Percentiles rank a stretch among this genome's conserved stretches.
phyloP scores from a whole-genome alignment of 768 basidiomycete genomes.

The Tylopilus balloui region DNA sequence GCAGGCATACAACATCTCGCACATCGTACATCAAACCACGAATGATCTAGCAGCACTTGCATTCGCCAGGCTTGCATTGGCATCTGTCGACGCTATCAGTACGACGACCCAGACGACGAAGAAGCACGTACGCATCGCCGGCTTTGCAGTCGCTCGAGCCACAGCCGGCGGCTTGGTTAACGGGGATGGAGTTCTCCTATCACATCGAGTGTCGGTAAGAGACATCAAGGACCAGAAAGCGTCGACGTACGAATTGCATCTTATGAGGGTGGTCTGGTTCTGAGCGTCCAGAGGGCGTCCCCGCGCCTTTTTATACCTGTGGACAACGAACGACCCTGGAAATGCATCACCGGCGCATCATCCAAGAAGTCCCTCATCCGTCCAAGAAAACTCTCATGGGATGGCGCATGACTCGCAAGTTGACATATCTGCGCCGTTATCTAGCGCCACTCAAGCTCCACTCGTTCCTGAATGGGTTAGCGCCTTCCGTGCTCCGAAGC shows the following conservation, averaged over 20 bases:
- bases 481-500: too few relatives aligned
- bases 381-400: too few relatives aligned
- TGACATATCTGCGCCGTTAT: too few relatives aligned
- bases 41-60: background rate
- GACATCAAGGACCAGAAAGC: background rate
- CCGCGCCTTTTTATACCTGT: conserved; percentile 8
- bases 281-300: background rate
- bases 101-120: background rate
- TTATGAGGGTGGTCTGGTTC: background rate
- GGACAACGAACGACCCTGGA: background rate
- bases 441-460: too few relatives aligned
- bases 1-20: background rate
- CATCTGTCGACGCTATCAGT: conserved; percentile 8
- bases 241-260: conserved; percentile 17
- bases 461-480: too few relatives aligned
- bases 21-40: background rate
- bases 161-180: conserved; percentile 15
- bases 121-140: conserved; percentile 5
- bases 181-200: conserved; percentile 11
- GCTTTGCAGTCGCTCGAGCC: conserved; percentile 5
- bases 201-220: background rate
- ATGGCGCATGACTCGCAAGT: too few relatives aligned
- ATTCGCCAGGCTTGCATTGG: conserved; percentile 5
- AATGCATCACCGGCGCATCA: background rate
- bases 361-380: conserved; percentile 2